Base-by-base conservation (phyloP, 2,329 filamentous ascomycete genomes). In the Elsinoe ampelina region DNA sequence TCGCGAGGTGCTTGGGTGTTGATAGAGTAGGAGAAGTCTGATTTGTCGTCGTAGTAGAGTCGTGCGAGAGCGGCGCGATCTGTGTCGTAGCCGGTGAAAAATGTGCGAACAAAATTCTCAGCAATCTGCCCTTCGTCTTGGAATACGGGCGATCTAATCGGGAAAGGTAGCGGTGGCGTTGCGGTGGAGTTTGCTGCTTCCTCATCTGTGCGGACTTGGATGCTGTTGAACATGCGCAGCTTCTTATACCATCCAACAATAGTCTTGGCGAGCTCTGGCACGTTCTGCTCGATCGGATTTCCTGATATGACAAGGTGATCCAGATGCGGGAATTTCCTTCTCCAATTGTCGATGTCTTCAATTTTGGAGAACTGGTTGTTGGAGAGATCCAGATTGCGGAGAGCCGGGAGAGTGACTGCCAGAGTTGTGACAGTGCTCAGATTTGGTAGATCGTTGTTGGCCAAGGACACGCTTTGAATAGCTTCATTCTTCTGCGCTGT, bases 311-410 rank as follows among this genome's bases (percentile, higher is more conserved):
- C 83, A 1, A 98, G 78, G 54, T 91, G 91, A 66, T 95, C 84
- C 10, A 97, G 78, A 57, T 83, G 76, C 54, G 79, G 82, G 66
- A 97, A 91, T 57, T 87, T 89, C 66, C 83, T 81, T 59, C 85
- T 85, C 90, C 90, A 96, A 32, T 77, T 80, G 54, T 83, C 80
- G 47, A 98, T 71, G 8, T 81, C 80, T 57, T 83, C 80, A 52
- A 89, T 71, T 54, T 80, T 82, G 58, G 79, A 76, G 64, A 98
- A 82, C 39, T 84, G 81, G 72, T 97, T 97, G 67, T 85, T 82
- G 56, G 89, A 93, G 22, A 97, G 80, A 63, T 96, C 92, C 11
- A 98, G 81, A 62, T 95, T 91, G 68, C 89, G 85, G 59, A 97
- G 76, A 60, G 91, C 86, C 0, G 91, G 89, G 56, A 97, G 87